A percentile compares a stretch with the other conserved stretches of the same genome.
Evolutionary conservation across 2,329 filamentous ascomycete genomes (phyloP).

Genomic region (Stagonosporopsis tanaceti): DNA sequence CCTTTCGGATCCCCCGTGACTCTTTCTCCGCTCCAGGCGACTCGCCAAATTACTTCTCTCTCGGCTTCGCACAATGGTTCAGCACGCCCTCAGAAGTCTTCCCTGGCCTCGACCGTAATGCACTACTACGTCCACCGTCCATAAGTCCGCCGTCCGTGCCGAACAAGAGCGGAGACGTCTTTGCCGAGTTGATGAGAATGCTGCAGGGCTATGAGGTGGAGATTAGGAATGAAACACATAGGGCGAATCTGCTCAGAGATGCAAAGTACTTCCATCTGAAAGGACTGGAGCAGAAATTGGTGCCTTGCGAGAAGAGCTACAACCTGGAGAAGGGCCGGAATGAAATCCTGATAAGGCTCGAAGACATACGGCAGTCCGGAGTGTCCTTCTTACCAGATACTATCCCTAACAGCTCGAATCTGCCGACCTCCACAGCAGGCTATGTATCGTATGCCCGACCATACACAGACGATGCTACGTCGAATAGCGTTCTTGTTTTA

Average conservation of each 20-base stretch:
- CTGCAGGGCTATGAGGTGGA: constrained; percentile 83
- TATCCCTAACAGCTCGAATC: constrained; percentile 22
- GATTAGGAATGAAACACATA: constrained; percentile 78
- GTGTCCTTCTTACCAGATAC: constrained; percentile 69
- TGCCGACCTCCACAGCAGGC: constrained; percentile 42
- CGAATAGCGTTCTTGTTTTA: constrained; percentile 72
- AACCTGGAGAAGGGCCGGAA: constrained; percentile 73
- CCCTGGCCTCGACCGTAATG: constrained; percentile 80
- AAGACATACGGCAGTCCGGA: constrained; percentile 89
- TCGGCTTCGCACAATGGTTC: constrained; percentile 90
- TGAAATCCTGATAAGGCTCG: constrained; percentile 81
- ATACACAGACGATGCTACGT: constrained; percentile 77
- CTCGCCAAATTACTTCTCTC: constrained; percentile 93
- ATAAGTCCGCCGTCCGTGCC: constrained; percentile 84
- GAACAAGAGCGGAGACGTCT: constrained; percentile 81
- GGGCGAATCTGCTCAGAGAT: constrained; percentile 79
- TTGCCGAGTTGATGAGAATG: constrained; percentile 81
- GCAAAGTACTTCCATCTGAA: constrained; percentile 94
- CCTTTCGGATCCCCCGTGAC: constrained; percentile 90
- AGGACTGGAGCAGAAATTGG: constrained; percentile 85
- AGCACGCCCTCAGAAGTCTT: constrained; percentile 80
- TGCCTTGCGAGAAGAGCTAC: constrained; percentile 77
- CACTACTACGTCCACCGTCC: constrained; percentile 83
- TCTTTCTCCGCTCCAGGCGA: constrained; percentile 86
- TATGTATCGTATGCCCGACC: constrained; percentile 85